Evolutionary conservation across 1,284 basidiomycete genomes (phyloP), one percentile per base, ranked within the genome.

Genomic region (Mycosarcoma mackinlayi): DNA sequence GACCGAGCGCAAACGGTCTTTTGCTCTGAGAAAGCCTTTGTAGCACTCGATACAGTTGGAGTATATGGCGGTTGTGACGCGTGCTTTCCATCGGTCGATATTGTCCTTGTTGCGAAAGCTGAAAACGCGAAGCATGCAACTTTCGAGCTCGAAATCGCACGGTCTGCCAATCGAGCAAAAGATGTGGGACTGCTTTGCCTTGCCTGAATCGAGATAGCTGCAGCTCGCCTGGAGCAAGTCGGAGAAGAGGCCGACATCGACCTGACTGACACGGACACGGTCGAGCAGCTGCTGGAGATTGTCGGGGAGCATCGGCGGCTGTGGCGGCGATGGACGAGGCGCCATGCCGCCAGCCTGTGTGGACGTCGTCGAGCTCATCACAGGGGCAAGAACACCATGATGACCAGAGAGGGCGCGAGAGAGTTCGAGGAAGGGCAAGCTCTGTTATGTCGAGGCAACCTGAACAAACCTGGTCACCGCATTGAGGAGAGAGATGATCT

Each of bases 101-200:
- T 69, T 25, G 21, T 63, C 55, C 25, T 58, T 66, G 35, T 55
- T 45, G 16, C 67, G 64, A 48, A 78, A 78, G 47, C 65, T 62
- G 25, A 74, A 65, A 41, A 62, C 44, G 21, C 75, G 65, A 18
- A 78, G 62, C 76, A 78, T 78, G 48, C 75, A 73, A 38, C 66
- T 61, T 10, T 78, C 66, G 18, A 78, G 54, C 27, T 72, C 68
- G 35, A 69, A 73, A 40, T 75, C 73, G 41, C 69, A 63, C 16
- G 56, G 56, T 27, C 69, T 34, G n/a, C 38, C 68, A 25, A 48
- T 42, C 4, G 49, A 54, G 47, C 73, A 72, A 35, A 53, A 66
- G 39, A 65, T 48, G 52, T 73, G 71, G 3, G 46, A 31, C 30
- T 56, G 50, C 38, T 73, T 69, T 8, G 56, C 70, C 16, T 62